Conservation (phyloP, 2,329 filamentous ascomycete species). For the Alternaria triticimaculans region DNA sequence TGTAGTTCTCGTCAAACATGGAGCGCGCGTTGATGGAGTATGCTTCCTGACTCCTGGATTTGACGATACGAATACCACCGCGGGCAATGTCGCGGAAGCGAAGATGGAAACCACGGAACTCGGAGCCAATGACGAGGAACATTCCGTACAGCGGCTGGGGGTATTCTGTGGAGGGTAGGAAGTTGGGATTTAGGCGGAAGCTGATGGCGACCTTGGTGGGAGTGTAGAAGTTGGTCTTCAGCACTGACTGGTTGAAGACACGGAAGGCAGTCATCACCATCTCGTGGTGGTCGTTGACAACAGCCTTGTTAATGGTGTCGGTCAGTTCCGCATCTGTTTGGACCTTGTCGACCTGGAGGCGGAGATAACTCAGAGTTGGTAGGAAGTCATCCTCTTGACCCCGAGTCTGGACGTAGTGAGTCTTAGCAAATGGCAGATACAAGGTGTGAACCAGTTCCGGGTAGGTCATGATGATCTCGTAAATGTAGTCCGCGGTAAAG, state of each 20-base stretch:
- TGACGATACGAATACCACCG: constrained; percentile 97
- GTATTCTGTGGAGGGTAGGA: constrained; percentile 91
- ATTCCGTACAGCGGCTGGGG: constrained; percentile 93
- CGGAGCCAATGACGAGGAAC: constrained; percentile 97
- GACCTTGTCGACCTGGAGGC: constrained; percentile 70
- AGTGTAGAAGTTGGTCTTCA: constrained; percentile 98
- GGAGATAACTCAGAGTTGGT: constrained; percentile 72
- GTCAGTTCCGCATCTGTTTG: constrained; percentile 48
- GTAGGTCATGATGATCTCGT: constrained; percentile 93
- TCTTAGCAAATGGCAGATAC: constrained; percentile 89
- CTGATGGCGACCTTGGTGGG: constrained; percentile 97
- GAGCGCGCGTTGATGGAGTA: constrained; percentile 96
- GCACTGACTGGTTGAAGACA: constrained; percentile 88
- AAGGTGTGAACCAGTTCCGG: constrained; percentile 84
- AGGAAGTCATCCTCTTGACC: constrained; percentile 71
- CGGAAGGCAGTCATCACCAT: constrained; percentile 98
- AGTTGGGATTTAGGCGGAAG: constrained; percentile 88
- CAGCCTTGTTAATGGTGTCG: constrained; percentile 49
- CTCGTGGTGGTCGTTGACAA: constrained; percentile 86
- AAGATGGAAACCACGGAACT: constrained; percentile 96
- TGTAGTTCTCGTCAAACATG: constrained; percentile 98
- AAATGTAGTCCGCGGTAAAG: constrained; percentile 97
- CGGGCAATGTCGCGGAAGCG: constrained; percentile 97
- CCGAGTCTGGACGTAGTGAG: constrained; percentile 76
- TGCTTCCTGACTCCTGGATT: constrained; percentile 93